phyloP scores from a whole-genome alignment of 2,329 filamentous ascomycete genomes.

The Hymenoscyphus occultus region DNA sequence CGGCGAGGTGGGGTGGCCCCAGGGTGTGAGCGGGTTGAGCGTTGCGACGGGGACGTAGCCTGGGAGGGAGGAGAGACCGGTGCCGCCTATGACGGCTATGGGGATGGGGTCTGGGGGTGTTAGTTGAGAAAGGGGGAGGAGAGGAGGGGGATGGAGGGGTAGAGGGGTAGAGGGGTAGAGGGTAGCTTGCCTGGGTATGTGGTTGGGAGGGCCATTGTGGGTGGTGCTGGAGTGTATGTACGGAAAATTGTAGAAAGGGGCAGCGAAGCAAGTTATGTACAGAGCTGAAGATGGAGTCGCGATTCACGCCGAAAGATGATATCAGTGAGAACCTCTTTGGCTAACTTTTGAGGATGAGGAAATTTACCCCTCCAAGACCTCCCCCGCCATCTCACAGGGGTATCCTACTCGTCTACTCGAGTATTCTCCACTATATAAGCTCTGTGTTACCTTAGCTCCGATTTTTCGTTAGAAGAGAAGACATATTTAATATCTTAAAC shows the following conservation, averaged over 20 bases:
- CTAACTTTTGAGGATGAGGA: background rate
- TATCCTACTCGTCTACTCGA: background rate
- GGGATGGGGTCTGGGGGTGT: no score
- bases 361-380: background rate
- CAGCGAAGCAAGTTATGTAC: background rate
- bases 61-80: no score
- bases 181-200: conserved; percentile 26
- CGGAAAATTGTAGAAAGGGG: background rate
- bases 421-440: no score
- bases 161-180: background rate
- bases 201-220: conserved; percentile 30
- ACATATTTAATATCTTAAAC: no score
- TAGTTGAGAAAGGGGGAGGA: background rate
- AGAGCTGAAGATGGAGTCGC: background rate
- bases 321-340: background rate
- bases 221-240: background rate
- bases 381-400: background rate
- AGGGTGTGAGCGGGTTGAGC: conserved; percentile 76
- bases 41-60: conserved; percentile 81
- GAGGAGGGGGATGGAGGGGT: conserved; percentile 4
- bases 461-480: background rate
- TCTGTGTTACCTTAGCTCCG: background rate
- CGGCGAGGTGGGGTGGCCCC: conserved; percentile 72
- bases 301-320: background rate
- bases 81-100: no score